Evolutionary conservation across 768 basidiomycete genomes (phyloP).

Genomic region (Coprinopsis strossmayeri): DNA sequence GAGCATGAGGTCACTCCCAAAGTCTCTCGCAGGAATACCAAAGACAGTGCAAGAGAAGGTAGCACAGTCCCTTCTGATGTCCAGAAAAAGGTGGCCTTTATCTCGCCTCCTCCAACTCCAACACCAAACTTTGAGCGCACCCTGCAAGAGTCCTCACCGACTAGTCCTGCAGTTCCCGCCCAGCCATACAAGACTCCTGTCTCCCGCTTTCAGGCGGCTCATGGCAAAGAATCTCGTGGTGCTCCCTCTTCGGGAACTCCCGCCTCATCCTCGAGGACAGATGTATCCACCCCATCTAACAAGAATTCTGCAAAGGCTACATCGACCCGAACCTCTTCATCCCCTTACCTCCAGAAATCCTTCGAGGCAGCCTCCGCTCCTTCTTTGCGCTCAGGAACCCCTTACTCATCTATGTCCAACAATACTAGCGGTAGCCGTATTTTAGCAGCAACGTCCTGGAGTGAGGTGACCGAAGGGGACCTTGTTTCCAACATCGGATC

Average conservation of each 20-base stretch:
- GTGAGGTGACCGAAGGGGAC: slow-evolving; percentile 91
- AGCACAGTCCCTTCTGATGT: slow-evolving; percentile 34
- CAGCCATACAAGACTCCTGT: slow-evolving; percentile 57
- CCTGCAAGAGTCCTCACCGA: slow-evolving; percentile 37
- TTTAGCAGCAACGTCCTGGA: slow-evolving; percentile 80
- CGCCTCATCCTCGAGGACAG: slow-evolving; percentile 59
- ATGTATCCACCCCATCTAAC: slow-evolving; percentile 34
- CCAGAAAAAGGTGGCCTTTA: slow-evolving; percentile 84
- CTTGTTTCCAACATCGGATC: slow-evolving; percentile 90
- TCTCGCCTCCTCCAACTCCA: slow-evolving; percentile 74
- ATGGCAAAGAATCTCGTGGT: slow-evolving; percentile 63
- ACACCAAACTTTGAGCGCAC: slow-evolving; percentile 54
- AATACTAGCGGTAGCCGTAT: slow-evolving; percentile 62
- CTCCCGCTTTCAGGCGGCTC: slow-evolving; percentile 70
- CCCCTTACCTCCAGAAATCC: slow-evolving; percentile 51
- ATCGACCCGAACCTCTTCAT: slow-evolving; percentile 51
- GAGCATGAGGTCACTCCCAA: slow-evolving; percentile 24
- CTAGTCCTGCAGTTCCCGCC: slow-evolving; percentile 20
- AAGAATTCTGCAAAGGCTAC: slow-evolving; percentile 42
- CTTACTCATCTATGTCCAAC: slow-evolving; percentile 73
- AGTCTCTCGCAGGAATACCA: slow-evolving; percentile 31
- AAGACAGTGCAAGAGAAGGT: slow-evolving; percentile 17
- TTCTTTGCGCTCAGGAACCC: slow-evolving; percentile 75
- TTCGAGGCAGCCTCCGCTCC: slow-evolving; percentile 48
- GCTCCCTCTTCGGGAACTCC: slow-evolving; percentile 50